Percentiles rank a stretch among this genome's conserved stretches.
Conservation (phyloP, 306 rosid genomes). For the Acacia acuminata region DNA sequence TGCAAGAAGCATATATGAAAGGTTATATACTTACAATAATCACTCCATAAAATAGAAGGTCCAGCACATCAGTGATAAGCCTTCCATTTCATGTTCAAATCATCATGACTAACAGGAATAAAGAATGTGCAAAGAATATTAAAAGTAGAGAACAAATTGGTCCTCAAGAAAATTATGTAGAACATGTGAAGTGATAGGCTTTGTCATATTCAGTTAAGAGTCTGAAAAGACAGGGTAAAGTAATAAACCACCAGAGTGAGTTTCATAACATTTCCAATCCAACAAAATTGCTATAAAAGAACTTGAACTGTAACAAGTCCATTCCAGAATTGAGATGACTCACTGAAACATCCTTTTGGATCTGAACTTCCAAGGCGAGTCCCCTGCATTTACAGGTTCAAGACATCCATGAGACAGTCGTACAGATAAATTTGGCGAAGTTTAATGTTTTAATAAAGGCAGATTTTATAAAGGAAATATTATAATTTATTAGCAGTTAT, state of each 20-base stretch:
- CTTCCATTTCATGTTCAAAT: conserved; percentile 5
- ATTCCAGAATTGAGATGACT: conserved; percentile 45
- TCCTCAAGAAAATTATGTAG: conserved; percentile 11
- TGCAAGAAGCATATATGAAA: conserved; percentile 12
- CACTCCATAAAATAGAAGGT: background rate
- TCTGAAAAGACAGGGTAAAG: conserved; percentile 15
- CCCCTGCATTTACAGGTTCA: conserved; percentile 68
- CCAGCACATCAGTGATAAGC: conserved; percentile 13
- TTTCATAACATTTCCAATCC: conserved; percentile 12
- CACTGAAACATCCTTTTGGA: conserved; percentile 98
- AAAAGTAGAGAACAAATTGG: conserved; percentile 4
- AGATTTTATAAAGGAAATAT: background rate
- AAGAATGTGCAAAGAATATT: background rate
- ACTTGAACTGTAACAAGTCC: conserved; percentile 37
- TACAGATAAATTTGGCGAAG: conserved; percentile 22
- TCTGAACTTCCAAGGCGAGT: conserved; percentile 99
- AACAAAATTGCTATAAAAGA: conserved; percentile 22
- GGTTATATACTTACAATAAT: conserved; percentile 17
- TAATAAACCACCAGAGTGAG: conserved; percentile 15
- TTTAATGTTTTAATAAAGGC: conserved; percentile 28
- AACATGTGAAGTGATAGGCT: conserved; percentile 1
- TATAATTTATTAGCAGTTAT: background rate
- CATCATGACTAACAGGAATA: background rate
- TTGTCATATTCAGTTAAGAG: conserved; percentile 6
- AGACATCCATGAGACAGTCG: conserved; percentile 34